Percentiles rank a stretch among this genome's conserved stretches.
Conservation (phyloP, 345 rosid species). For the Aquilaria malaccensis region DNA sequence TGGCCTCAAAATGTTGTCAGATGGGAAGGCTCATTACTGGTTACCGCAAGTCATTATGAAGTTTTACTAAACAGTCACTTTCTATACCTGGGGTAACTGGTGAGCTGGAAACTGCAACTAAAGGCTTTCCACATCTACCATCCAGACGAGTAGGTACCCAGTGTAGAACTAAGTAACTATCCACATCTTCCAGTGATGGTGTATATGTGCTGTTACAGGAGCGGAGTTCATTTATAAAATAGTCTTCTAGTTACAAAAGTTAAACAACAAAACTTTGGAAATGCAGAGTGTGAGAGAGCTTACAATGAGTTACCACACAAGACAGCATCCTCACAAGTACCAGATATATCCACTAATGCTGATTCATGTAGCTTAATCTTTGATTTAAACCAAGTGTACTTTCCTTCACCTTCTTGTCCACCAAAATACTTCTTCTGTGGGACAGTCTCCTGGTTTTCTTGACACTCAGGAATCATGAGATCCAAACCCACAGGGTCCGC, state of each 20-base stretch:
- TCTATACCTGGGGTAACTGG: constrained; percentile 73
- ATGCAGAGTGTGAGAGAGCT: constrained; percentile 27
- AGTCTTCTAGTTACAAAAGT: background rate
- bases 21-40: too few species aligned
- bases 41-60: background rate
- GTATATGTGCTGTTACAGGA: constrained; percentile 52
- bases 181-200: constrained; percentile 90
- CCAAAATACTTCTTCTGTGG: constrained; percentile 86
- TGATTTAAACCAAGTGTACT: constrained; percentile 75
- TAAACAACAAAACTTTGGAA: constrained; percentile 8
- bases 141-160: constrained; percentile 90
- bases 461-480: constrained; percentile 66
- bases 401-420: constrained; percentile 83
- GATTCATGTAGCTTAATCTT: constrained; percentile 51
- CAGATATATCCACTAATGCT: constrained; percentile 48
- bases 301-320: constrained; percentile 60
- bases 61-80: background rate
- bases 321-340: constrained; percentile 39
- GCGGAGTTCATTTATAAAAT: constrained; percentile 6
- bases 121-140: constrained; percentile 79
- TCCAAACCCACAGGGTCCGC: constrained; percentile 90
- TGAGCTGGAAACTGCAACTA: constrained; percentile 59
- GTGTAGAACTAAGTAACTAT: constrained; percentile 58
- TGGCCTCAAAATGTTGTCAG: too few species aligned
- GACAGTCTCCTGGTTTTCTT: constrained; percentile 57